phyloP scores from a whole-genome alignment of 2,329 filamentous ascomycete species.

The Orbilia brochopaga region DNA sequence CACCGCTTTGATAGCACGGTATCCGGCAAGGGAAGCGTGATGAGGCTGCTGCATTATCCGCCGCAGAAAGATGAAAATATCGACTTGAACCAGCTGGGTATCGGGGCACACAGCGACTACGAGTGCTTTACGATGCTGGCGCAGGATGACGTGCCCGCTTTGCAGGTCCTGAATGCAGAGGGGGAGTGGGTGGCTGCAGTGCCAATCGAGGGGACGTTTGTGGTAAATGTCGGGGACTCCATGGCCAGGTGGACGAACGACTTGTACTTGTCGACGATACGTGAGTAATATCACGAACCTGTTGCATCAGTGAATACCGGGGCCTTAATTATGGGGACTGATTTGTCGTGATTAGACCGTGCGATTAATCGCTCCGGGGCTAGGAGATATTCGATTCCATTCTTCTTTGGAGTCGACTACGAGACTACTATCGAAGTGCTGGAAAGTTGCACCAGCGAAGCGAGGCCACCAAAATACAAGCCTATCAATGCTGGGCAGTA shows the following conservation, averaged over 20 bases:
- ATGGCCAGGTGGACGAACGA: conserved; percentile 64
- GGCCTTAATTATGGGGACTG: not conserved
- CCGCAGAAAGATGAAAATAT: conserved; percentile 45
- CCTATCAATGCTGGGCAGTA: conserved; percentile 46
- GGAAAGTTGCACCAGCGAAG: conserved; percentile 33
- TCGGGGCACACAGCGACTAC: conserved; percentile 54
- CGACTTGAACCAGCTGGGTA: conserved; percentile 49
- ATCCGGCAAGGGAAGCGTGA: conserved; percentile 44
- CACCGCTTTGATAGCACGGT: conserved; percentile 43
- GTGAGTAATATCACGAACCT: conserved; percentile 58
- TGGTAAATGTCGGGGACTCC: conserved; percentile 64
- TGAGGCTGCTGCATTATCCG: conserved; percentile 53
- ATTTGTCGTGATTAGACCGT: conserved; percentile 27
- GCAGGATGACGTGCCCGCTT: conserved; percentile 51
- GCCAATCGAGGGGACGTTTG: conserved; percentile 60
- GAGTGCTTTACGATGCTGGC: conserved; percentile 53
- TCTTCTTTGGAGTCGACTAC: conserved; percentile 66
- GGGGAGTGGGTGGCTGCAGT: conserved; percentile 42
- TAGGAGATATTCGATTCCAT: conserved; percentile 66
- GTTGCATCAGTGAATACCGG: conserved; percentile 54
- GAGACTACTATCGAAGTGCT: conserved; percentile 55
- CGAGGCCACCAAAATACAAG: conserved; percentile 27
- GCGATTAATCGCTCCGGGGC: conserved; percentile 57
- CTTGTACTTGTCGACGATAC: conserved; percentile 62
- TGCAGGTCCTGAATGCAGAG: conserved; percentile 52